These are phyloP conservation scores for Aspergillus pseudotamarii DNA, from an alignment of 2,329 filamentous ascomycete genomes.

Conservation along the genomic window DNA sequence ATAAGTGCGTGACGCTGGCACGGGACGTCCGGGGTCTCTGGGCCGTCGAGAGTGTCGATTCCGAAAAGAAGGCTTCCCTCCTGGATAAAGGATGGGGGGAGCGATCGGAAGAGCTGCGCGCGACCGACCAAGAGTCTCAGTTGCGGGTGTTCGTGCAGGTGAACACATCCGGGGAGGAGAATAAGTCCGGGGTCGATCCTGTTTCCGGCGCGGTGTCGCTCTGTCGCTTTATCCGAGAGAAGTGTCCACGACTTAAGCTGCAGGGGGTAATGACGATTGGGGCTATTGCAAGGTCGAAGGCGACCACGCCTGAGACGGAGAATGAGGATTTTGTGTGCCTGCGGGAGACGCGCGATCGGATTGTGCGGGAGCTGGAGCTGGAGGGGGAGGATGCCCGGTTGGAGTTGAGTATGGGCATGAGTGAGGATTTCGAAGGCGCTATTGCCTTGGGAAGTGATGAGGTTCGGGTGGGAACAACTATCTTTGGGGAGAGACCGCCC, in stretches of 20 bases:
- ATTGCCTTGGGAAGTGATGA: conserved; percentile 81
- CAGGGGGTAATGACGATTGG: conserved; percentile 96
- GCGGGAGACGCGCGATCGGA: conserved; percentile 68
- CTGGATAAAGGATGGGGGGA: conserved; percentile 75
- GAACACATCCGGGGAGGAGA: conserved; percentile 87
- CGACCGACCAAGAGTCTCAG: conserved; percentile 37
- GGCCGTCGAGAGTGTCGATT: conserved; percentile 90
- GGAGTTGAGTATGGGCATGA: conserved; percentile 99
- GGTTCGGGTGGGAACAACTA: conserved; percentile 89
- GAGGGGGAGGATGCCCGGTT: conserved; percentile 55
- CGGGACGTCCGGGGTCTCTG: conserved; percentile 83
- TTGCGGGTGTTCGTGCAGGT: conserved; percentile 87
- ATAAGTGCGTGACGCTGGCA: conserved; percentile 86
- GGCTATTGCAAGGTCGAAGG: conserved; percentile 82
- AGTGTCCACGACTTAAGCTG: conserved; percentile 73
- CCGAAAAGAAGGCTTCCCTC: conserved; percentile 79
- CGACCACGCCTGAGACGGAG: conserved; percentile 71
- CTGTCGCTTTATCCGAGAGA: conserved; percentile 68
- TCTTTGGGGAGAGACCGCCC: conserved; percentile 81
- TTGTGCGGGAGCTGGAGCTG: conserved; percentile 64
- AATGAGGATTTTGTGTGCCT: conserved; percentile 86
- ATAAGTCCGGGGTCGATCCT: conserved; percentile 81
- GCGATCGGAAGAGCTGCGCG: conserved; percentile 41
- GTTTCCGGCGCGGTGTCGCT: conserved; percentile 60
- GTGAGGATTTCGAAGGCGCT: conserved; percentile 89